A percentile compares a stretch with the other conserved stretches of the same genome.
These are phyloP conservation scores for Penicillium desertorum DNA, from an alignment of 495 filamentous ascomycete species.

Conservation along the genomic window DNA sequence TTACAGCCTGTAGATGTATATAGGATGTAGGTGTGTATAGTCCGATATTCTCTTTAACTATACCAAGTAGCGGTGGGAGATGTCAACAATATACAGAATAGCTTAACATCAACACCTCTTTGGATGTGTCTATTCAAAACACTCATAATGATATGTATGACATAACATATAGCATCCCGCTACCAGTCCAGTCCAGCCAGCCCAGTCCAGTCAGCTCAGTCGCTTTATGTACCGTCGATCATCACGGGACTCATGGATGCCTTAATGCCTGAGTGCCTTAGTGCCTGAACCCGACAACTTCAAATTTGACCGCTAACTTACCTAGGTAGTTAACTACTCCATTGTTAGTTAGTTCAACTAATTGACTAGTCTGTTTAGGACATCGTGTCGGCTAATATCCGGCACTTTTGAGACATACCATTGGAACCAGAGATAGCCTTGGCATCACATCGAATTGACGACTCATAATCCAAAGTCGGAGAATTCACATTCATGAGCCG, in stretches of 20 bases:
- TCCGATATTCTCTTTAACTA: background rate
- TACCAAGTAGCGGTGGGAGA: conserved; percentile 3
- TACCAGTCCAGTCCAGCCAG: background rate
- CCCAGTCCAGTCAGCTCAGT: background rate
- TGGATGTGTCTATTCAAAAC: background rate
- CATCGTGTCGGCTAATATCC: no score
- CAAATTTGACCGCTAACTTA: no score
- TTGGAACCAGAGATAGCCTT: background rate
- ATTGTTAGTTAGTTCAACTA: no score
- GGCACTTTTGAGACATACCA: background rate
- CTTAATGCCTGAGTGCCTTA: background rate
- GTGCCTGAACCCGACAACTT: background rate
- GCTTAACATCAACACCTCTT: background rate
- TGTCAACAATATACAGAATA: background rate
- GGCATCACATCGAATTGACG: conserved; percentile 4
- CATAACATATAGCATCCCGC: conserved; percentile 9
- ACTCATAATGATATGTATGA: conserved; percentile 5
- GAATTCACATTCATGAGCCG: background rate
- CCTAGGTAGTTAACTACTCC: no score
- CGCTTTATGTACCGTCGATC: conserved; percentile 7
- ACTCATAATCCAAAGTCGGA: background rate
- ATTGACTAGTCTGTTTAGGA: no score
- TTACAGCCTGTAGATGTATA: background rate
- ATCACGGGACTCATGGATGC: background rate
- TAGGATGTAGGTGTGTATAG: background rate